Evolutionary conservation across 176 grass and related monocot species (phyloP).

Genomic region (Pontederia paniculata): DNA sequence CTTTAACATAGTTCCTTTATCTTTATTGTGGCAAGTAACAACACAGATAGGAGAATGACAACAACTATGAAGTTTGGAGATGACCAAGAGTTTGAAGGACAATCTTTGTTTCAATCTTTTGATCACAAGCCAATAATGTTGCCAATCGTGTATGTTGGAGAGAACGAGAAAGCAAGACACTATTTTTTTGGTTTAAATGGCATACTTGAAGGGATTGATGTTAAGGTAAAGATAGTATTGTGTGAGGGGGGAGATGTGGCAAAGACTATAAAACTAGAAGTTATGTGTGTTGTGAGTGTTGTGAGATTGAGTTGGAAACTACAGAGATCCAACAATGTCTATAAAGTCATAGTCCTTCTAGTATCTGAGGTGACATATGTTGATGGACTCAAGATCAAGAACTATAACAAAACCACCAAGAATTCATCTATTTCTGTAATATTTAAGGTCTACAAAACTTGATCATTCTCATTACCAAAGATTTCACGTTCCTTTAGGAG

Average conservation of each 20-base stretch:
- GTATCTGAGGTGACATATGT: constrained; percentile 47
- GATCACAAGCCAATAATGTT: too few relatives aligned
- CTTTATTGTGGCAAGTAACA: constrained; percentile 27
- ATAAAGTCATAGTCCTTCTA: constrained; percentile 45
- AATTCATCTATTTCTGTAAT: constrained; percentile 37
- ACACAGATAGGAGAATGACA: constrained; percentile 36
- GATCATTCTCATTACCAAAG: too few relatives aligned
- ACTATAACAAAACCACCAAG: constrained; percentile 40
- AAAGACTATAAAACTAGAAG: constrained; percentile 22
- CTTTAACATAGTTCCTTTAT: constrained; percentile 48
- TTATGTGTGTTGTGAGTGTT: constrained; percentile 38
- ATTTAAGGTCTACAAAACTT: constrained; percentile 63
- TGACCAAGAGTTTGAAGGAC: too few relatives aligned
- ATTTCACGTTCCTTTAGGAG: constrained; percentile 71
- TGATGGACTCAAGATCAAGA: constrained; percentile 27
- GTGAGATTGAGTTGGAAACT: constrained; percentile 32
- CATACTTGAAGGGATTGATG: constrained; percentile 30
- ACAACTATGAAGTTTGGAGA: constrained; percentile 26
- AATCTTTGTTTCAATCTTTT: constrained; percentile 55
- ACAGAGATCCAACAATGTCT: constrained; percentile 65
- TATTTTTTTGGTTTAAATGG: constrained; percentile 39
- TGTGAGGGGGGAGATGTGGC: constrained; percentile 23
- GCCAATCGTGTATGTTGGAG: too few relatives aligned
- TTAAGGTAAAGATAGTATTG: constrained; percentile 51
- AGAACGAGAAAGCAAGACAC: too few relatives aligned